Percentiles rank a stretch among this genome's conserved stretches.
Evolutionary conservation across 768 basidiomycete genomes (phyloP).

Genomic region (Astraeus odoratus): DNA sequence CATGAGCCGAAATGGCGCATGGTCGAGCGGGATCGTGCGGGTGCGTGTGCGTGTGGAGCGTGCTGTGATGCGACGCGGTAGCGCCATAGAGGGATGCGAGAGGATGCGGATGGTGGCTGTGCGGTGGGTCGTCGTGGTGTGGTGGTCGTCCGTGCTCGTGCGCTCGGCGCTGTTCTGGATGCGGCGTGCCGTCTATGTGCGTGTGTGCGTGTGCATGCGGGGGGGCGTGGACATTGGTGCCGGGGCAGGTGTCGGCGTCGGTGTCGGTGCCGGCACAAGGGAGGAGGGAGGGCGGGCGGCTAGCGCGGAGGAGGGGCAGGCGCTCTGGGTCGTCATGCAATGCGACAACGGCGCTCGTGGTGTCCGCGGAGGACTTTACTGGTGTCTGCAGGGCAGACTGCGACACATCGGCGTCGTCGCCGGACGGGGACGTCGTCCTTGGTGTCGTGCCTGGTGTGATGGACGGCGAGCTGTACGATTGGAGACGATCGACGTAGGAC

Average conservation of each 20-base stretch:
- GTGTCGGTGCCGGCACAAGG: neutral
- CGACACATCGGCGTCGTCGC: conserved; percentile 2
- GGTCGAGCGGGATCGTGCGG: conserved; percentile 3
- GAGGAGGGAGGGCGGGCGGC: neutral
- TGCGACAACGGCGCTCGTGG: no score
- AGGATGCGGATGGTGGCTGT: neutral
- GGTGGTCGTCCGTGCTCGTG: neutral
- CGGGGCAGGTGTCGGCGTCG: neutral
- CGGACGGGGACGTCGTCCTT: conserved; percentile 14
- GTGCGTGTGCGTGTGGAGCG: neutral
- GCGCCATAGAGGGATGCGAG: conserved; percentile 2
- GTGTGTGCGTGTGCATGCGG: neutral
- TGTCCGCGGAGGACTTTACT: no score
- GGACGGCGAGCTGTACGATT: conserved; percentile 51
- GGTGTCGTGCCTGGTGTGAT: conserved; percentile 31
- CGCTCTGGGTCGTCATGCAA: no score
- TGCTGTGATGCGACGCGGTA: neutral
- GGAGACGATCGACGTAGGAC: conserved; percentile 64
- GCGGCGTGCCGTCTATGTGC: neutral
- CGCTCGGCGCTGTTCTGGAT: neutral
- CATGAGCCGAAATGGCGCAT: neutral
- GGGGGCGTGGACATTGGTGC: neutral
- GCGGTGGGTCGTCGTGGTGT: neutral
- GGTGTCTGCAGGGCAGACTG: neutral
- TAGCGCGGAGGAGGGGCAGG: no score